Percentiles rank a stretch among this genome's conserved stretches.
phyloP scores from a whole-genome alignment of 2,329 filamentous ascomycete genomes.

The Aureobasidium sp. region DNA sequence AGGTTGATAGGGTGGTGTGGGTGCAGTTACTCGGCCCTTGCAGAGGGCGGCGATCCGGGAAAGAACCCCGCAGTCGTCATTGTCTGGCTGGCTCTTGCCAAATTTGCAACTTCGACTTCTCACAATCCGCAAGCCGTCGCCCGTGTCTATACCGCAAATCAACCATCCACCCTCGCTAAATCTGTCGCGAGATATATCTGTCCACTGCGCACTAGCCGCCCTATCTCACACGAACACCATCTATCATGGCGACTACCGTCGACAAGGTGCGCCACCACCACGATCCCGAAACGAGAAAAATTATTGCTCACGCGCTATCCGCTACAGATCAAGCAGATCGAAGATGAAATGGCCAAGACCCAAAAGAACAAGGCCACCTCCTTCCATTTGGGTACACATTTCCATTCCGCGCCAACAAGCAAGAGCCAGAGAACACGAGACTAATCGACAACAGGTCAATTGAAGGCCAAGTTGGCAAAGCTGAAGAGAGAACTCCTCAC shows the following conservation, averaged over 20 bases:
- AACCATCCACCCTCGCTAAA: neutral
- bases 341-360: conserved; percentile 94
- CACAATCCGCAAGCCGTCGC: neutral
- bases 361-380: conserved; percentile 97
- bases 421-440: neutral
- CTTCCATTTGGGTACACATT: conserved; percentile 64
- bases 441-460: conserved; percentile 64
- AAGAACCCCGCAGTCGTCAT: conserved; percentile 11
- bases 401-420: neutral
- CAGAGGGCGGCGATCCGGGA: neutral
- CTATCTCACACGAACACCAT: neutral
- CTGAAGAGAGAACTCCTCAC: conserved; percentile 92
- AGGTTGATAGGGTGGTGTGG: too few species aligned
- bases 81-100: neutral
- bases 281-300: conserved; percentile 7
- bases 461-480: conserved; percentile 98
- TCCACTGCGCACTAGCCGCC: neutral
- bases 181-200: neutral
- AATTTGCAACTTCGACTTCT: conserved; percentile 12
- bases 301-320: conserved; percentile 27
- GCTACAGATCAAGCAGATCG: conserved; percentile 84
- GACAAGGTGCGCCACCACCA: conserved; percentile 60
- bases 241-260: conserved; percentile 89
- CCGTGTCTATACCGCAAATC: neutral
- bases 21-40: neutral